A percentile compares a stretch with the other conserved stretches of the same genome.
Evolutionary conservation across 345 rosid genomes (phyloP).

Genomic region (Populus deltoides): DNA sequence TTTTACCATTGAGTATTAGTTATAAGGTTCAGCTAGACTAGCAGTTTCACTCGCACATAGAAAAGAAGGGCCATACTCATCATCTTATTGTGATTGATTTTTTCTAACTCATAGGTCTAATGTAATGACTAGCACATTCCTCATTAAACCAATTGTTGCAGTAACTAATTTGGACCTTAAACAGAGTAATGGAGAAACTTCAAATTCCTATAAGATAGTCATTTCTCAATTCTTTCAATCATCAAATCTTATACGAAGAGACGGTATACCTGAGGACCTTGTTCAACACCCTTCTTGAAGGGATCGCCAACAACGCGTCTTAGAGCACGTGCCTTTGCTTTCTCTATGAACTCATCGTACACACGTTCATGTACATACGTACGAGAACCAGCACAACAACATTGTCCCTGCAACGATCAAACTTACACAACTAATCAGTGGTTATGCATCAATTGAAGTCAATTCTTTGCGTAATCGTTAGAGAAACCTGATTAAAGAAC

Average conservation of each 20-base stretch:
- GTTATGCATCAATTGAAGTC: neutral
- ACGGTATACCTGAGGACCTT: conserved; percentile 82
- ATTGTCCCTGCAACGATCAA: conserved; percentile 24
- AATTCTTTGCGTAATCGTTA: neutral
- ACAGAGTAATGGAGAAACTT: neutral
- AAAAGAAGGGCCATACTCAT: neutral
- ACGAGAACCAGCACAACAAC: conserved; percentile 33
- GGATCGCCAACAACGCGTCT: conserved; percentile 82
- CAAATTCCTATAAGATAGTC: neutral
- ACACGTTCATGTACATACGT: conserved; percentile 27
- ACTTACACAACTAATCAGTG: neutral
- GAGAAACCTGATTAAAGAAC: conserved; percentile 31
- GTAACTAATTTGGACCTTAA: neutral
- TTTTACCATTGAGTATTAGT: neutral
- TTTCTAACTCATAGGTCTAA: neutral
- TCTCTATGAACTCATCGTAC: conserved; percentile 77
- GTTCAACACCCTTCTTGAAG: conserved; percentile 75
- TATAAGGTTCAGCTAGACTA: neutral
- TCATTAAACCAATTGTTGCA: neutral
- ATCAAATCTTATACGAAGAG: neutral
- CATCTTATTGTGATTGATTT: neutral
- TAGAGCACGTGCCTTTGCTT: conserved; percentile 74
- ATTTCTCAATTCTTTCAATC: neutral
- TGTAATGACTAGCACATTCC: neutral
- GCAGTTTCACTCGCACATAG: neutral